Conservation (phyloP, 1,139 yeast species). For the Meyerozyma sp. region DNA sequence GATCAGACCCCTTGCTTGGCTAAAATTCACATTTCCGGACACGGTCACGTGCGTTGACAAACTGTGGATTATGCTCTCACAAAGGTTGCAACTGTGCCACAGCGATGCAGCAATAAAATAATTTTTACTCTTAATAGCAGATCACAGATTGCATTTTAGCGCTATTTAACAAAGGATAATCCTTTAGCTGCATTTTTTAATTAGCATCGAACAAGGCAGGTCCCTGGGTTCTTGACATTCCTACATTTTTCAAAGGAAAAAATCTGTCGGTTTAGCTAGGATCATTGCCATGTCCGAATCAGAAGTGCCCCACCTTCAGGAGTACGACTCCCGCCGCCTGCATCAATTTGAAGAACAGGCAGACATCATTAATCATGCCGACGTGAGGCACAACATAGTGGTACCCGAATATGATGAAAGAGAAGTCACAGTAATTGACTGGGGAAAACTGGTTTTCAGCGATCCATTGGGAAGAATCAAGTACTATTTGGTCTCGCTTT, state of each 20-base stretch:
- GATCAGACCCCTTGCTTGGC: no score
- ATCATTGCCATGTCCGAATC: slow-evolving; percentile 6
- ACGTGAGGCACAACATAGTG: slow-evolving; percentile 11
- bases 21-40: no score
- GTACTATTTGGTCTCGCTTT: slow-evolving; percentile 55
- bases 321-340: slow-evolving; percentile 7
- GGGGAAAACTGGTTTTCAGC: slow-evolving; percentile 29
- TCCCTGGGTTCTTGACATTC: no score
- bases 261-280: neutral
- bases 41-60: neutral
- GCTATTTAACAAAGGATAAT: neutral
- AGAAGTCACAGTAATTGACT: slow-evolving; percentile 42
- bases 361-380: slow-evolving; percentile 3
- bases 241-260: neutral
- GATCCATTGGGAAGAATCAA: slow-evolving; percentile 36
- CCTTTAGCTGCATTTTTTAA: neutral
- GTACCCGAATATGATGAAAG: slow-evolving; percentile 40
- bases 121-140: neutral
- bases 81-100: neutral
- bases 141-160: neutral
- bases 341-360: slow-evolving; percentile 12
- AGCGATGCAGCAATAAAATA: neutral
- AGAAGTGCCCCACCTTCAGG: slow-evolving; percentile 17
- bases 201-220: no score
- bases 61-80: neutral